Evolutionary conservation across 2,329 filamentous ascomycete species (phyloP), one percentile per base, ranked within the genome.

Genomic region (Xylaria polymorpha): DNA sequence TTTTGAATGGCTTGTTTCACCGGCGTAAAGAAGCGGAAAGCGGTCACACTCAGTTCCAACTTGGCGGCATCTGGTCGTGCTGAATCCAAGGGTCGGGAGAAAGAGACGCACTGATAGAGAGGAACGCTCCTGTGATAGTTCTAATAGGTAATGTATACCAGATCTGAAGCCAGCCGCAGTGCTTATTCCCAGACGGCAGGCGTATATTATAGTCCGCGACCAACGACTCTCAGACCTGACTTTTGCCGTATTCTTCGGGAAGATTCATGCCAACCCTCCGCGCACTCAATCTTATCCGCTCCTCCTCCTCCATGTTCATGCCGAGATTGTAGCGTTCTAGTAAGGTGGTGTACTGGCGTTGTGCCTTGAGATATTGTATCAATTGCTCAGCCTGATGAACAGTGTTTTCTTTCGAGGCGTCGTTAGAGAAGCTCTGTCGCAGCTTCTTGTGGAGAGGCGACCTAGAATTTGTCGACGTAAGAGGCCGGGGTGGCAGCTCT

Each of bases 261-360:
- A 98, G 79, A 81, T 98, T 87, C 91, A 98, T 94, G 20, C 95
- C 96, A 48, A 98, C 94, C 78, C 93, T 88, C 81, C 94, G 85
- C 9, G 96, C 96, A 63, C 92, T 92, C 83, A 98, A 83, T 67
- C 93, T 84, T 50, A 98, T 90, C 69, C 93, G 86, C 83, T 98
- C 94, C 81, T 97, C 90, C 79, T 90, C 91, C 73, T 92, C 89
- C 91, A 97, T 93, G 73, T 89, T 88, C 89, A 97, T 93, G 20
- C 94, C 94, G 0, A 94, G 94, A 80, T 98, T 98, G 82, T 99
- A 98, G 75, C 94, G 87, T 82, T 98, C 94, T 44, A 98, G 80
- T 51, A 98, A 83, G 18, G 89, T 91, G 32, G 89, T 87, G 80
- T 98, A 98, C 78, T 88, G 88, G 61, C 94, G 86, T 84, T 99